Evolutionary conservation across 164 flowering plant species (phyloP).

Genomic region (Dillenia turbinata): DNA sequence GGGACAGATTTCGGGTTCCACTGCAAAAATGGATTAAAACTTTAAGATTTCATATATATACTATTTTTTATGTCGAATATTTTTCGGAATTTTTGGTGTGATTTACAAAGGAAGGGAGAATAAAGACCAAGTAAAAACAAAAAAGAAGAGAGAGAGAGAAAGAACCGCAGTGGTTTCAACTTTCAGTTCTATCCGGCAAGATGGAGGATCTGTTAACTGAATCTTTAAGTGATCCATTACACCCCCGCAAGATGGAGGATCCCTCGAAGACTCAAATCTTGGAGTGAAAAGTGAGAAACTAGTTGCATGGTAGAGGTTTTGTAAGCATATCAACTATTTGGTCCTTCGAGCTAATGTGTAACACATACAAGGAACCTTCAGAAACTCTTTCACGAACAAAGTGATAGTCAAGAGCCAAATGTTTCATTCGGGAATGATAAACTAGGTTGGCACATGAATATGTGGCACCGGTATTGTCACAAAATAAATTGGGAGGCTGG

Average conservation of each 20-base stretch:
- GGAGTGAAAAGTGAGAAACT: neutral
- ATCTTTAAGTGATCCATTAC: neutral
- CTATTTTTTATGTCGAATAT: too few relatives aligned
- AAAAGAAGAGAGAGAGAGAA: too few relatives aligned
- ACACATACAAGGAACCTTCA: neutral
- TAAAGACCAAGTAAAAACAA: too few relatives aligned
- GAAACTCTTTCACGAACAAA: conserved; percentile 2
- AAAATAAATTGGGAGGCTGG: neutral
- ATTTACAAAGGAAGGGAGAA: too few relatives aligned
- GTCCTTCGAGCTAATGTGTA: neutral
- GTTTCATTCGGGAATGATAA: conserved; percentile 1
- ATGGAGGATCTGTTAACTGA: too few relatives aligned
- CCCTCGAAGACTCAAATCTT: neutral
- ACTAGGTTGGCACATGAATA: neutral
- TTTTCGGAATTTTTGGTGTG: too few relatives aligned
- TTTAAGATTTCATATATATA: too few relatives aligned
- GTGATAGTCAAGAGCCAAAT: neutral
- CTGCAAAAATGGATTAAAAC: too few relatives aligned
- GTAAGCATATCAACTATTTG: neutral
- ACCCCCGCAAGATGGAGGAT: conserved; percentile 4
- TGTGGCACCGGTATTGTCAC: conserved; percentile 7
- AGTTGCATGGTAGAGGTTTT: neutral
- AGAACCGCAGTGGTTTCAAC: too few relatives aligned
- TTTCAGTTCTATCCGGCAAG: too few relatives aligned
- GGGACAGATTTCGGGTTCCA: too few relatives aligned